These are phyloP conservation scores for Atractiella rhizophila DNA, from an alignment of 768 basidiomycete genomes.

Conservation along the genomic window DNA sequence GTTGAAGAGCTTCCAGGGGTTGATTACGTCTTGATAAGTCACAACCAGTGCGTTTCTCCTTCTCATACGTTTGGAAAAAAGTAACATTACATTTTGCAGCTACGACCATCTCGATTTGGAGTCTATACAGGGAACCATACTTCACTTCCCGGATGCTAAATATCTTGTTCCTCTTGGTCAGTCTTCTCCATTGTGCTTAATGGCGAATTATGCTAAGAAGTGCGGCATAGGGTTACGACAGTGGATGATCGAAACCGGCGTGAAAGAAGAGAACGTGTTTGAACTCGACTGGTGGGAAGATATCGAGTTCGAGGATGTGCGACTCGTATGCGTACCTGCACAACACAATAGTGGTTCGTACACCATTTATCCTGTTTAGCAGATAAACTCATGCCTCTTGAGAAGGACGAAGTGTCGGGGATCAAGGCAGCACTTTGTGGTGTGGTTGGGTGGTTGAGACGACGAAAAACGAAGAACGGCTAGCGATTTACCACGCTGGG, in stretches of 20 bases:
- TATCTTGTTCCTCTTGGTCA: slow-evolving; percentile 26
- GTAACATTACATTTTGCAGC: slow-evolving; percentile 12
- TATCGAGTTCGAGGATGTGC: slow-evolving; percentile 11
- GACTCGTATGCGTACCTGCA: slow-evolving; percentile 25
- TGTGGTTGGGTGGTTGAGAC: slow-evolving; percentile 24
- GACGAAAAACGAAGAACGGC: background rate
- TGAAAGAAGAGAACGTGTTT: slow-evolving; percentile 19
- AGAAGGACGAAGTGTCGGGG: slow-evolving; percentile 23
- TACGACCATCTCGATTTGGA: slow-evolving; percentile 27
- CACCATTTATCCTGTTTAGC: background rate
- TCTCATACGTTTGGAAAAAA: background rate
- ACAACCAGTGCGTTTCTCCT: slow-evolving; percentile 24
- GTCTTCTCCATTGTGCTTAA: background rate
- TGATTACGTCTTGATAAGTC: slow-evolving; percentile 25
- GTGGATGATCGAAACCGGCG: slow-evolving; percentile 21
- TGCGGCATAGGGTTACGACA: slow-evolving; percentile 16
- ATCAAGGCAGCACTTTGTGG: slow-evolving; percentile 24
- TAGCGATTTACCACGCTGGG: slow-evolving; percentile 19
- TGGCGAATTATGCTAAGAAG: background rate
- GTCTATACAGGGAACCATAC: slow-evolving; percentile 19
- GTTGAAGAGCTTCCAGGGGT: slow-evolving; percentile 24
- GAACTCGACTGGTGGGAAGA: slow-evolving; percentile 28
- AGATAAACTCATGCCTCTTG: background rate
- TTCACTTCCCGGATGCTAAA: slow-evolving; percentile 14
- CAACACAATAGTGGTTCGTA: slow-evolving; percentile 26